Evolutionary conservation across 2,329 filamentous ascomycete species (phyloP).

Genomic region (Chrysosporium keratinophilum): DNA sequence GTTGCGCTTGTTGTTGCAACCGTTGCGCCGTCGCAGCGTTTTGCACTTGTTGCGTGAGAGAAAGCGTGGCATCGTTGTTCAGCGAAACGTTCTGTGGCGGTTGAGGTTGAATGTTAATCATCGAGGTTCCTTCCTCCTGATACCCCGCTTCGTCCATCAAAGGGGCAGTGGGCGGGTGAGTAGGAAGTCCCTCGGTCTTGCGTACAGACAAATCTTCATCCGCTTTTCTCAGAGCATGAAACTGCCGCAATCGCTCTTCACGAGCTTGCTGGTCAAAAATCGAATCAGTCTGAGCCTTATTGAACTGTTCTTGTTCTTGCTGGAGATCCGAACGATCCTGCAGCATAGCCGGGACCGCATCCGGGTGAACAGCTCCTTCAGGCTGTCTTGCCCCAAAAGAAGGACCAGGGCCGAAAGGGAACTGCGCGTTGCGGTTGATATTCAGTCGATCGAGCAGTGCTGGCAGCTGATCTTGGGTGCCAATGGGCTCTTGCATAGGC

Average conservation of each 20-base stretch:
- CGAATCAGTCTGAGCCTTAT: slow-evolving; percentile 33
- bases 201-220: slow-evolving; percentile 40
- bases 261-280: slow-evolving; percentile 43
- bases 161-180: slow-evolving; percentile 23
- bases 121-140: slow-evolving; percentile 21
- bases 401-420: slow-evolving; percentile 37
- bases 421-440: slow-evolving; percentile 42
- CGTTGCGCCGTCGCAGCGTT: slow-evolving; percentile 48
- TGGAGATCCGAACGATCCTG: slow-evolving; percentile 51
- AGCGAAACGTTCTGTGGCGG: slow-evolving; percentile 18
- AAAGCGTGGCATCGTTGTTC: slow-evolving; percentile 46
- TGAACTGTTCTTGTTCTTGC: slow-evolving; percentile 51
- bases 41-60: slow-evolving; percentile 74
- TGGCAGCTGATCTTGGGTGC: slow-evolving; percentile 63
- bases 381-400: slow-evolving; percentile 39
- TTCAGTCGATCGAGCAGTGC: slow-evolving; percentile 56
- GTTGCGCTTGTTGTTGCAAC: slow-evolving; percentile 30
- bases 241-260: slow-evolving; percentile 67
- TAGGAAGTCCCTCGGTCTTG: slow-evolving; percentile 33
- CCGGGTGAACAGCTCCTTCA: slow-evolving; percentile 36
- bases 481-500: slow-evolving; percentile 39
- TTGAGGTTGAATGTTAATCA: slow-evolving; percentile 21
- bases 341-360: slow-evolving; percentile 51
- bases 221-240: slow-evolving; percentile 64
- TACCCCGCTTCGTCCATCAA: slow-evolving; percentile 8